phyloP scores from a whole-genome alignment of 23 red algal species.

The Gracilaria gracilis region DNA sequence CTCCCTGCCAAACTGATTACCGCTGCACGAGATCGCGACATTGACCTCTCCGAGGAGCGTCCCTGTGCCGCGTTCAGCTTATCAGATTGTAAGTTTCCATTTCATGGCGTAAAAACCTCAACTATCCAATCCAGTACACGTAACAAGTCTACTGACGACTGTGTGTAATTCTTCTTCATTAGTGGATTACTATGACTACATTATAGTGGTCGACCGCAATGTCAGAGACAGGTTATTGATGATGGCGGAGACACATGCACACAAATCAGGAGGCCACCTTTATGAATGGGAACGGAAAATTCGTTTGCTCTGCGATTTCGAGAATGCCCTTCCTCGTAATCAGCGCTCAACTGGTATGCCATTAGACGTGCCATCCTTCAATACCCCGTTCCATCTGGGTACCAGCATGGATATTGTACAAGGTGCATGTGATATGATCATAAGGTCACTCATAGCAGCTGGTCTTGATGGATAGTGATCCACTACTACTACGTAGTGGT shows the following conservation, averaged over 20 bases:
- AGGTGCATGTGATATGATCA: conserved; percentile 30
- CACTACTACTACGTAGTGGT: no score
- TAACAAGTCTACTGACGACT: no score
- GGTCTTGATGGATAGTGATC: neutral
- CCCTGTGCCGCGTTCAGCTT: conserved; percentile 55
- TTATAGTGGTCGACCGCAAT: conserved; percentile 52
- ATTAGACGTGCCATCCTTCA: conserved; percentile 47
- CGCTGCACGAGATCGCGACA: conserved; percentile 31
- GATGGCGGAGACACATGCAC: conserved; percentile 50
- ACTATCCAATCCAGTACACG: neutral
- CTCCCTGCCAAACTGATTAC: conserved; percentile 28
- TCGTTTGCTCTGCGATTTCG: conserved; percentile 67
- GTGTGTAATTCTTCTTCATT: neutral
- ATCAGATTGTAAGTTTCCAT: conserved; percentile 54
- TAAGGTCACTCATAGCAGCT: conserved; percentile 46
- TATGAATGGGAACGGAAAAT: conserved; percentile 74
- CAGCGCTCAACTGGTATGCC: neutral
- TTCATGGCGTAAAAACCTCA: neutral
- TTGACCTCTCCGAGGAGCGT: conserved; percentile 59
- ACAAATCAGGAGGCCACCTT: conserved; percentile 49
- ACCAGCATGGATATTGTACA: conserved; percentile 48
- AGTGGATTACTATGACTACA: conserved; percentile 71
- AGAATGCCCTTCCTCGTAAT: conserved; percentile 1
- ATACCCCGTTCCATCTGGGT: neutral
- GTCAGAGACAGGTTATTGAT: conserved; percentile 37